Evolutionary conservation across 2,329 filamentous ascomycete species (phyloP), one percentile per base, ranked within the genome.

Genomic region (Penicillium sp.): DNA sequence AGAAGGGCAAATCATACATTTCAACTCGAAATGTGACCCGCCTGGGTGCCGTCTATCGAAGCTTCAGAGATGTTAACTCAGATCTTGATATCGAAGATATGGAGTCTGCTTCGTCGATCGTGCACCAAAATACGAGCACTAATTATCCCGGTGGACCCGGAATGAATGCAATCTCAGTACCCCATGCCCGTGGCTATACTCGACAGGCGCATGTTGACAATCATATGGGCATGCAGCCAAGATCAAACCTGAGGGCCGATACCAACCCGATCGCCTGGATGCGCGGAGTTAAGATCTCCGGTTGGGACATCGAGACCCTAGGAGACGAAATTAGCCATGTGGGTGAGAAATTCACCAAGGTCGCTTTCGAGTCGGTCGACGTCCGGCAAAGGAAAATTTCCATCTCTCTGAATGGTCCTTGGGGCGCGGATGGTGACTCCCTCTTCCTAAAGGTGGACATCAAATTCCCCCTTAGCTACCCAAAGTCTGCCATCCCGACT

Each of bases 1-100:
- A 84, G 39, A 90, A 87, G 66, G 90, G 89, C 4, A 80, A 79
- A 45, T 80, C 80, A 3, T 83, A 87, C 17, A 80, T 80, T 6
- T 84, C 84, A 32, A 85, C 82, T 24, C 75, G 92, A 8, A 86
- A 83, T 46, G 76, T 92, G 34, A 96, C 91, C 10, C 84, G 92
- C n/a, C 87, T 87, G 68, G 91, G 91, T 9, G 91, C 92, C 5
- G 76, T 81, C 2, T 97, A 97, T 76, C 90, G 88, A 68, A 93
- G 90, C 0, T 97, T 93, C 64, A 85, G 90, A 39, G 85, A 91
- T 33, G 80, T 88, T 17, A 86, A 88, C 47, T 83, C 84, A 49
- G 76, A 75, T 41, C 69, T 78, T 32, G 78, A 79, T 40, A 76
- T 80, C 20, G 84, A 88, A 51, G 84, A 84, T 54, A 49, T 66